phyloP scores from a whole-genome alignment of 169 alveolate species.

The Plasmodium adleri region DNA sequence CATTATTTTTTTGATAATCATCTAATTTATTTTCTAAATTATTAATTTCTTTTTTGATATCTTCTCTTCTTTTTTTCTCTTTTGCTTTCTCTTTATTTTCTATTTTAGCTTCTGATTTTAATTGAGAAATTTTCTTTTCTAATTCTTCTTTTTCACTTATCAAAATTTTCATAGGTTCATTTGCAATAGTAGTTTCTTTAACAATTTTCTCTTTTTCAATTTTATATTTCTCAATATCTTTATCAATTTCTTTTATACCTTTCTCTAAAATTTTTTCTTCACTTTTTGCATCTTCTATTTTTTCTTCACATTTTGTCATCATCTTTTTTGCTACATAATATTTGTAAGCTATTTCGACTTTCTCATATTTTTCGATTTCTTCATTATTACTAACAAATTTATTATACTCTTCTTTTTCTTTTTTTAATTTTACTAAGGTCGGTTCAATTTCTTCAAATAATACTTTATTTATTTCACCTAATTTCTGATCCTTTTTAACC shows the following conservation, averaged over 20 bases:
- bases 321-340: constrained; percentile 82
- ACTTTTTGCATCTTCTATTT: constrained; percentile 72
- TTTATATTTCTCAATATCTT: constrained; percentile 74
- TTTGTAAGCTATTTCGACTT: constrained; percentile 80
- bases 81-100: constrained; percentile 75
- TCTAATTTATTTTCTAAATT: constrained; percentile 75
- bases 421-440: constrained; percentile 88
- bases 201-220: constrained; percentile 79
- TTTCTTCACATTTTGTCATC: constrained; percentile 52
- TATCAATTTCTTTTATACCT: constrained; percentile 74
- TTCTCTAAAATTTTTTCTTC: constrained; percentile 57
- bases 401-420: constrained; percentile 88
- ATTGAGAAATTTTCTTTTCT: constrained; percentile 75
- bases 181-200: constrained; percentile 47
- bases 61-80: constrained; percentile 78
- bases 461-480: constrained; percentile 92
- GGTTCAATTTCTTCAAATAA: constrained; percentile 94
- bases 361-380: constrained; percentile 80
- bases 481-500: constrained; percentile 92
- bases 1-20: constrained; percentile 82
- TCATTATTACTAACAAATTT: constrained; percentile 80
- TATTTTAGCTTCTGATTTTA: constrained; percentile 57
- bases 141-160: constrained; percentile 76
- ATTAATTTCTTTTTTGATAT: constrained; percentile 80
- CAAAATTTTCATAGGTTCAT: constrained; percentile 72